Base-by-base conservation (phyloP, 2,329 filamentous ascomycete genomes). In the Ceratocystis destructans region DNA sequence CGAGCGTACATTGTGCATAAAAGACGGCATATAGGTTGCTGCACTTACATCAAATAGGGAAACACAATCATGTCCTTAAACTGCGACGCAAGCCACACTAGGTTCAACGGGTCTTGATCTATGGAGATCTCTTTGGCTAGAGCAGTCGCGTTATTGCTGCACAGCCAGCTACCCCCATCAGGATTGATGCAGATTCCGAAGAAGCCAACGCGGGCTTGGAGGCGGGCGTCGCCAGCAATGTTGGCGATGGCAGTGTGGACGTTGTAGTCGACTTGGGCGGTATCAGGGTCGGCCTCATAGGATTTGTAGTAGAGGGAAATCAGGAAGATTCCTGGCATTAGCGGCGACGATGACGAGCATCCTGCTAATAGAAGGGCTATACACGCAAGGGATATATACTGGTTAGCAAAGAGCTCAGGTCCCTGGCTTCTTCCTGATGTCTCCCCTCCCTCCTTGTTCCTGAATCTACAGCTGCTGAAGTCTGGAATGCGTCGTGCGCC, bases 11-110 rank as follows among this genome's bases (percentile, higher is more conserved):
- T 8, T 41, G 15, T 31, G 22, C 25, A 28, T 31, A 28, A 5
- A 37, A 41, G n/a, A n/a, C 10, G 44, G 8, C 5, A 6, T 45
- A 12, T 4, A 4, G 31, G 22, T 48, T 25, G 2, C 4, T n/a
- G 46, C 17, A 79, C 89, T 80, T 76, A 94, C 88, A 99, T 87
- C 22, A 99, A 79, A 74, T 97, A 99, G 8, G 94, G 94, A 75
- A 99, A 99, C 57, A 99, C 93, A 74, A 99, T 94, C 77, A 92
- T 93, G 76, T 97, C 91, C 77, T 97, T 97, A 79, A 99, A 99
- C 70, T 96, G 96, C 71, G 88, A 87, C 28, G 94, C 93, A 66
- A 99, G 84, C 94, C 93, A 99, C 72, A 99, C 92, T 72, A 99
- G 79, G 76, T 99, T 99, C 73, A 99, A 80, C 48, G 94, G 94